A percentile compares a stretch with the other conserved stretches of the same genome.
Evolutionary conservation across 306 rosid genomes (phyloP).

Genomic region (Albizia julibrissin): DNA sequence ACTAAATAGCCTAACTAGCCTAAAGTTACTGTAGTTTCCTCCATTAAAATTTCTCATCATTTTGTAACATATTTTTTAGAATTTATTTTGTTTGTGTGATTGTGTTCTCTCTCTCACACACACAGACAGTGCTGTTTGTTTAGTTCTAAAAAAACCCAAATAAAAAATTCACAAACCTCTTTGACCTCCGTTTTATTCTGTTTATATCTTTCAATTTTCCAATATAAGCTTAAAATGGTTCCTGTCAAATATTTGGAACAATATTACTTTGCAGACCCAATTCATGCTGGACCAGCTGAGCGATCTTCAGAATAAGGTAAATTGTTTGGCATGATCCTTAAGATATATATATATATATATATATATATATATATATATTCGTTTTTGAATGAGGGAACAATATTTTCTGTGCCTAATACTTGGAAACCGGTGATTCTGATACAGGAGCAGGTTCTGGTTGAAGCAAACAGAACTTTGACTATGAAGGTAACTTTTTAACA

Average conservation of each 20-base stretch:
- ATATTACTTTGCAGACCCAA: constrained; percentile 76
- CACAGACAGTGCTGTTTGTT: neutral
- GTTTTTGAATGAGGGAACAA: neutral
- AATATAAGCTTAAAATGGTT: neutral
- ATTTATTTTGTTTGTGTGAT: neutral
- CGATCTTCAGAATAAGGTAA: constrained; percentile 93
- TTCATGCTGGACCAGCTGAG: constrained; percentile 87
- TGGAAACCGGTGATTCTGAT: neutral
- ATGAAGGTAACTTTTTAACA: constrained; percentile 54
- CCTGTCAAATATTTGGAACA: neutral
- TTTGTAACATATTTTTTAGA: neutral
- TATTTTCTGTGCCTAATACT: constrained; percentile 22
- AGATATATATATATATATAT: neutral
- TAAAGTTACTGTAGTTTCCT: neutral
- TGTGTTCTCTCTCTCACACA: neutral
- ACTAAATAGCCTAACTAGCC: neutral
- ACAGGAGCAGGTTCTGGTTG: constrained; percentile 83
- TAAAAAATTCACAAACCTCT: neutral
- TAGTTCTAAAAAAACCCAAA: neutral
- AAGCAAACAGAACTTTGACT: constrained; percentile 79
- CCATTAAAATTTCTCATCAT: neutral
- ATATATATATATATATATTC: too few relatives aligned
- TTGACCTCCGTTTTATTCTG: too few relatives aligned
- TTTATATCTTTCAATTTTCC: neutral
- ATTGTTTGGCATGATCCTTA: neutral